Evolutionary conservation across 2,329 filamentous ascomycete genomes (phyloP).

Genomic region (Aurifilum marmelostoma): DNA sequence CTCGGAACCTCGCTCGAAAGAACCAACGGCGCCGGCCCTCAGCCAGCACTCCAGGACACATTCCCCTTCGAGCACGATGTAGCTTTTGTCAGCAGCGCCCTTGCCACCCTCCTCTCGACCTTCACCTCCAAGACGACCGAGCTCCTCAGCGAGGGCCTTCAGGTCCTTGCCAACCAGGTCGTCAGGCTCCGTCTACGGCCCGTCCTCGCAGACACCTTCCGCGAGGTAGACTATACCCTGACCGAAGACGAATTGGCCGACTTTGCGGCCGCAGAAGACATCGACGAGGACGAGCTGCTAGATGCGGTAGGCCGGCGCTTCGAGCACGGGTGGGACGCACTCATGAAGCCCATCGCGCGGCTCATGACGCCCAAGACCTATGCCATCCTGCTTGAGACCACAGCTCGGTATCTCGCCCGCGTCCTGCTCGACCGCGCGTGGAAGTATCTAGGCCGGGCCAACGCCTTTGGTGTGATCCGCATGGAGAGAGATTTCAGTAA

Average conservation of each 20-base stretch:
- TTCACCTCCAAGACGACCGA: constrained; percentile 82
- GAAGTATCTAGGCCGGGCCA: constrained; percentile 77
- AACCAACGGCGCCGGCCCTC: constrained; percentile 40
- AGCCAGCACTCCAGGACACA: constrained; percentile 58
- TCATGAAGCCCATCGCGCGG: constrained; percentile 83
- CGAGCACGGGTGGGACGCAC: constrained; percentile 79
- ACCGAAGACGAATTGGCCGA: constrained; percentile 64
- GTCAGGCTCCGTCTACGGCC: constrained; percentile 83
- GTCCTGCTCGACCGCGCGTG: constrained; percentile 87
- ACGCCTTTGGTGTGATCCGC: constrained; percentile 78
- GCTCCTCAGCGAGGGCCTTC: constrained; percentile 80
- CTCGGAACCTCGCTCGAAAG: constrained; percentile 51
- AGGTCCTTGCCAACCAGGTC: constrained; percentile 85
- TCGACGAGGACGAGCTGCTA: constrained; percentile 55
- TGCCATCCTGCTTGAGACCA: constrained; percentile 72
- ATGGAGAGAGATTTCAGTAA: constrained; percentile 83
- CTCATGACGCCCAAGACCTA: constrained; percentile 81
- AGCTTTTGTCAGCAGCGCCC: constrained; percentile 66
- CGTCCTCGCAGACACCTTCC: constrained; percentile 85
- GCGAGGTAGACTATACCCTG: constrained; percentile 84
- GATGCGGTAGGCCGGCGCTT: constrained; percentile 80
- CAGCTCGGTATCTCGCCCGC: constrained; percentile 73
- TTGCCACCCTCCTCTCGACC: constrained; percentile 69
- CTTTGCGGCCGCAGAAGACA: constrained; percentile 56
- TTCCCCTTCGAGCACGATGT: constrained; percentile 84